Base-by-base conservation (phyloP, 164 flowering plant species). In the Dillenia suffruticosa region DNA sequence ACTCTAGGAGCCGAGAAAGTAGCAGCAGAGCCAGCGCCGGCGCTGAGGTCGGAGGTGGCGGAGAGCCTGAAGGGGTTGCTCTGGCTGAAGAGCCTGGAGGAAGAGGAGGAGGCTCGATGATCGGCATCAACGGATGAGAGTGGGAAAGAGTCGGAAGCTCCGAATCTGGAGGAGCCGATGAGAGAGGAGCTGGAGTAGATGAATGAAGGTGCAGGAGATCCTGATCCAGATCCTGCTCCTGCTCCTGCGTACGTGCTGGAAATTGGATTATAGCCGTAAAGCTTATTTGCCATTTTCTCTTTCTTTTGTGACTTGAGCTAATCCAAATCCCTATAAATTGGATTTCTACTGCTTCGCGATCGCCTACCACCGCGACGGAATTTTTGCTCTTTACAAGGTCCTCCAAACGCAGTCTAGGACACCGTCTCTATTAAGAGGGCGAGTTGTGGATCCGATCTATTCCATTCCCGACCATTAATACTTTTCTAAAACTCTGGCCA, bases 231-330 rank as follows among this genome's bases (percentile, higher is more conserved):
- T 32, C 22, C 22, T 19, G 22, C 22, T 19, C 61, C 72, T 16
- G 62, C 43, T 54, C 73, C 68, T 54, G 73, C 77, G 71, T 71
- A 71, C 49, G 50, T 45, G n/a, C 40, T 32, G 40, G 40, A 32
- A 32, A 5, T 32, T 32, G 75, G 12, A 56, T 64, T 68, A 64
- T 70, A 70, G 54, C 73, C 69, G 68, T 68, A 69, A 22, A 75
- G 60, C 60, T 71, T 75, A 63, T 78, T 78, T 62, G 78, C 69
- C 81, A 80, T 80, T n/a, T 32, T 32, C 6, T 32, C 6, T 32
- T 32, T 32, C 40, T 32, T 32, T 32, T 32, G 40, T 32, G 40
- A 4, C 40, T 32, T 32, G 5, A 4, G 40, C 40, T 32, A 44
- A 55, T 12, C 54, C 19, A 49, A 46, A 46, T 48, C 60, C 49